Evolutionary conservation across 2,329 filamentous ascomycete genomes (phyloP).

Genomic region (Paecilomyces sp.): DNA sequence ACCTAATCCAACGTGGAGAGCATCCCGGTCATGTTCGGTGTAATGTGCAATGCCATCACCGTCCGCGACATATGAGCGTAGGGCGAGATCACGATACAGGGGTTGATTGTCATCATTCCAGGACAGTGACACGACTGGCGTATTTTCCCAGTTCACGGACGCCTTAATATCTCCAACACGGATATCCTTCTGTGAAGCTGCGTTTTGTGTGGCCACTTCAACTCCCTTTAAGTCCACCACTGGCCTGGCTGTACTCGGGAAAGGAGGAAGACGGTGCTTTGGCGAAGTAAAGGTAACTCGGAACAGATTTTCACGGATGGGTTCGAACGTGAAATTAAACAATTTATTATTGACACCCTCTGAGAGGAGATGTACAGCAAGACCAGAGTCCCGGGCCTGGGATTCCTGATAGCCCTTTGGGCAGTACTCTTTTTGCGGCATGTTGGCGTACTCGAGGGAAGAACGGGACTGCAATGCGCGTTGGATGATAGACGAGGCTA

Average conservation of each 20-base stretch:
- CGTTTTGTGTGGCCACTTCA: constrained; percentile 18
- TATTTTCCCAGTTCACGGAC: constrained; percentile 51
- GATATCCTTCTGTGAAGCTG: constrained; percentile 34
- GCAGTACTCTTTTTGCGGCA: constrained; percentile 46
- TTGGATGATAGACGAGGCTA: background rate
- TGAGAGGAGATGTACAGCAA: constrained; percentile 37
- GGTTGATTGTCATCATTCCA: constrained; percentile 44
- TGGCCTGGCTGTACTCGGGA: constrained; percentile 52
- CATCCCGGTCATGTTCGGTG: constrained; percentile 53
- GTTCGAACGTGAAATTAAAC: constrained; percentile 57
- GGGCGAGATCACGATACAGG: constrained; percentile 56
- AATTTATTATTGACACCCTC: constrained; percentile 27
- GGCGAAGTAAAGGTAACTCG: constrained; percentile 59
- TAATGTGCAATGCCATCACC: constrained; percentile 59
- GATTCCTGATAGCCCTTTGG: constrained; percentile 26
- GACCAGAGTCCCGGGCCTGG: constrained; percentile 1
- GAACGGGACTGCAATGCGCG: background rate
- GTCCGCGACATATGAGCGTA: constrained; percentile 60
- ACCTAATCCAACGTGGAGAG: constrained; percentile 62
- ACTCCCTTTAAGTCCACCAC: constrained; percentile 25
- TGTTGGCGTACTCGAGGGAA: constrained; percentile 13
- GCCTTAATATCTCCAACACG: constrained; percentile 45
- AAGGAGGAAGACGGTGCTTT: constrained; percentile 57
- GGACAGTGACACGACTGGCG: constrained; percentile 53
- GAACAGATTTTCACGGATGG: constrained; percentile 57